phyloP scores from a whole-genome alignment of 768 basidiomycete genomes.

The Cantharellus cinnabarinus region DNA sequence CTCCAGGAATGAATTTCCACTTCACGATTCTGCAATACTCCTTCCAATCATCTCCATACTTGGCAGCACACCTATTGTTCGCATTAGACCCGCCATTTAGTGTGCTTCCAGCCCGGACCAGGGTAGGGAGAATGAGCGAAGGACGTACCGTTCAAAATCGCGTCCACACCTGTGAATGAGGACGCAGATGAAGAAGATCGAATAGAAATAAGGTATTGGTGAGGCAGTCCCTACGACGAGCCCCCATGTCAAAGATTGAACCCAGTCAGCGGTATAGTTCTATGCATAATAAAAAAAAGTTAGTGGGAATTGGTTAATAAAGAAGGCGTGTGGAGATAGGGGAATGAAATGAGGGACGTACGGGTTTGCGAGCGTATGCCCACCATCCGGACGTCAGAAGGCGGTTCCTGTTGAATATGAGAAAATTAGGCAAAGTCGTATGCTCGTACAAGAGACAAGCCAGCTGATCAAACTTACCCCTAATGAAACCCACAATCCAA shows the following conservation, averaged over 20 bases:
- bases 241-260: slow-evolving; percentile 71
- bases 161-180: slow-evolving; percentile 78
- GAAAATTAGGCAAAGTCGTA: neutral
- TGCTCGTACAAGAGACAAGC: too few relatives aligned
- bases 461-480: too few relatives aligned
- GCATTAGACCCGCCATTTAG: neutral
- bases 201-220: slow-evolving; percentile 90
- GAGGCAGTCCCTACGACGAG: slow-evolving; percentile 52
- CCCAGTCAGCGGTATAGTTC: slow-evolving; percentile 93
- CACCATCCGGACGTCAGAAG: slow-evolving; percentile 88
- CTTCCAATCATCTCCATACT: slow-evolving; percentile 94
- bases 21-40: slow-evolving; percentile 71
- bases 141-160: slow-evolving; percentile 70
- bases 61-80: slow-evolving; percentile 45
- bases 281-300: slow-evolving; percentile 12
- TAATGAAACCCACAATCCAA: too few relatives aligned
- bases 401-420: slow-evolving; percentile 38
- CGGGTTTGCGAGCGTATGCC: slow-evolving; percentile 83
- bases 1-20: slow-evolving; percentile 73
- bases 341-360: slow-evolving; percentile 18
- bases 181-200: slow-evolving; percentile 85
- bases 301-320: neutral
- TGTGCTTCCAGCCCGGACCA: too few relatives aligned
- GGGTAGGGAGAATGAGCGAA: too few relatives aligned
- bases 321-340: neutral